Evolutionary conservation across 371 early-diverging fungal species (phyloP).

Genomic region (Basidiobolus meristosporus): DNA sequence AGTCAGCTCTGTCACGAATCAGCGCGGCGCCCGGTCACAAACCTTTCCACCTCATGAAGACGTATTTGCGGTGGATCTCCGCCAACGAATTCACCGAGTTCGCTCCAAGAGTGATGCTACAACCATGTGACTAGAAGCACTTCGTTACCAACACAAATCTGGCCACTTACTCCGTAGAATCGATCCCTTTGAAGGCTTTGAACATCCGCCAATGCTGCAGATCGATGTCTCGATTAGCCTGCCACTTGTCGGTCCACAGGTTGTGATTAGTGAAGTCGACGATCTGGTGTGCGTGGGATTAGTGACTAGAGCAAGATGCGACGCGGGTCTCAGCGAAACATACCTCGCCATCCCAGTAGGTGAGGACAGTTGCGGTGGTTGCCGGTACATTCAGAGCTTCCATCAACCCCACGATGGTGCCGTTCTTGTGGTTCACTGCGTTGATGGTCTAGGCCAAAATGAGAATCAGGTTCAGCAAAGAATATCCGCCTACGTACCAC

Average conservation of each 20-base stretch:
- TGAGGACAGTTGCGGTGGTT: slow-evolving; percentile 17
- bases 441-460: slow-evolving; percentile 12
- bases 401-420: slow-evolving; percentile 23
- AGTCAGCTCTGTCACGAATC: too few species aligned
- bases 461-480: too few species aligned
- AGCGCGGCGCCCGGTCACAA: too few species aligned
- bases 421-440: slow-evolving; percentile 19
- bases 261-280: slow-evolving; percentile 25
- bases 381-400: slow-evolving; percentile 26
- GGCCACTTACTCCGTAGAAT: not conserved
- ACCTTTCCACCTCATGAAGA: slow-evolving; percentile 43
- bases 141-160: too few species aligned
- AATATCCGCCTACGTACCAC: slow-evolving; percentile 11
- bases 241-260: slow-evolving; percentile 24
- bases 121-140: too few species aligned
- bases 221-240: slow-evolving; percentile 15
- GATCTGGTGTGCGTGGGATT: slow-evolving; percentile 5
- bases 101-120: too few species aligned
- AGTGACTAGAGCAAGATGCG: not conserved
- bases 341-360: slow-evolving; percentile 34
- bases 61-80: slow-evolving; percentile 15
- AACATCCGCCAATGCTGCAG: slow-evolving; percentile 24
- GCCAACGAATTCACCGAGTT: too few species aligned
- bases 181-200: slow-evolving; percentile 12
- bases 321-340: too few species aligned